Base-by-base conservation (phyloP, 306 rosid species). In the Arachis stenosperma region DNA sequence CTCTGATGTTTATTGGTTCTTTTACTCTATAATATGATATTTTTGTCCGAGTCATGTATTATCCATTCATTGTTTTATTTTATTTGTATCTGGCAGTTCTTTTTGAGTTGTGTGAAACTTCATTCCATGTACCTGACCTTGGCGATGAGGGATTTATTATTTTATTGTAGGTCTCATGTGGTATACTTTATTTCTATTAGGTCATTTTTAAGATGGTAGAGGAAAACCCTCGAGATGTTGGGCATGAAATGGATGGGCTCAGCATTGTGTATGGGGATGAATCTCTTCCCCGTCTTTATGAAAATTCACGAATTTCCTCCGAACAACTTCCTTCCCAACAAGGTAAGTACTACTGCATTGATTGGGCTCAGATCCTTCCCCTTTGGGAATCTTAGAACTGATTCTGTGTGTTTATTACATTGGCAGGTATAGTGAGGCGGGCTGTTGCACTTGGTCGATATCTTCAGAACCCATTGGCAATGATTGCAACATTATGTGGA, bases 161-260 rank as follows among this genome's bases (percentile, higher is more conserved):
- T 9, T 59, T 58, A n/a, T 74, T 37, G n/a, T 71, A 54, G 73
- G 71, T 65, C 64, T 75, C 67, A 52, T 67, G 40, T 67, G 65
- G 17, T 81, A 61, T 50, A 42, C 65, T 60, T 47, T 77, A 70
- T 56, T 55, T 79, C 58, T 71, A 65, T 80, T 82, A 94, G 99
- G 87, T 94, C 56, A 94, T 94, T 73, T 94, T 83, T 71, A 94
- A 94, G 86, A 94, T 94, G 99, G 97, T 94, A 58, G 99, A 94
- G 85, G 99, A 91, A 84, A 94, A 94, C 71, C 99, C 99, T 47
- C 88, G 99, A 78, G 99, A 91, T 78, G 95, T 94, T 68, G 99
- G 99, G 57, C 97, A 88, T 82, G 99, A 91, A 79, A 94, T 94
- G 98, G 99, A 94, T 76, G 97, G 95, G 63, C 82, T 94, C 74